phyloP scores from a whole-genome alignment of 192 early-diverging fungal genomes.

The Obelidium mucronatum region DNA sequence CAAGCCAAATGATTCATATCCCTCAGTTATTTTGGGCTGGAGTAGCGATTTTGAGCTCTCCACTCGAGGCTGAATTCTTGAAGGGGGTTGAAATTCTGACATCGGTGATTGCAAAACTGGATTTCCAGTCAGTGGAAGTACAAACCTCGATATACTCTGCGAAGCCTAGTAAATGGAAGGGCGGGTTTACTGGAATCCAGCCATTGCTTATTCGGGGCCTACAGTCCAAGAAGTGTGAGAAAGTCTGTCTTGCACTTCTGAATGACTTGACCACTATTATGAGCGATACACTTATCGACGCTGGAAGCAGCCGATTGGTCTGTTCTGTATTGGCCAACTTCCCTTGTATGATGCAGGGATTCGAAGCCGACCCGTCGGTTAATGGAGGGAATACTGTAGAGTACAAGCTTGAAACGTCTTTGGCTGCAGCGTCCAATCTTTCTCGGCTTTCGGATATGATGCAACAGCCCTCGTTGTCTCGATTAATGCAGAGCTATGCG shows the following conservation, averaged over 20 bases:
- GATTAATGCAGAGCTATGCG: conserved; percentile 65
- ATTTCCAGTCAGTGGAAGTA: conserved; percentile 56
- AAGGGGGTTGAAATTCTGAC: conserved; percentile 74
- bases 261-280: conserved; percentile 62
- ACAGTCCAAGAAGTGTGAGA: conserved; percentile 61
- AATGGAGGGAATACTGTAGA: conserved; percentile 44
- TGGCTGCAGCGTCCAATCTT: conserved; percentile 60
- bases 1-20: conserved; percentile 55
- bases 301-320: conserved; percentile 59
- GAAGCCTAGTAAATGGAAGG: conserved; percentile 79
- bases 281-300: conserved; percentile 70
- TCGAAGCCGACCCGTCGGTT: conserved; percentile 50
- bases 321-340: conserved; percentile 73
- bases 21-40: conserved; percentile 86
- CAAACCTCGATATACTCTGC: conserved; percentile 60
- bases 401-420: conserved; percentile 51
- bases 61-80: conserved; percentile 78
- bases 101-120: conserved; percentile 65
- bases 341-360: conserved; percentile 70
- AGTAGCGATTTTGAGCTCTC: conserved; percentile 74
- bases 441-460: conserved; percentile 58
- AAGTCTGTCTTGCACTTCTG: conserved; percentile 63
- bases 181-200: conserved; percentile 75
- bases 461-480: conserved; percentile 54
- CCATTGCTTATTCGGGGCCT: conserved; percentile 77